Conservation (phyloP, 805 yeast species). For the Candida qinlingensis region DNA sequence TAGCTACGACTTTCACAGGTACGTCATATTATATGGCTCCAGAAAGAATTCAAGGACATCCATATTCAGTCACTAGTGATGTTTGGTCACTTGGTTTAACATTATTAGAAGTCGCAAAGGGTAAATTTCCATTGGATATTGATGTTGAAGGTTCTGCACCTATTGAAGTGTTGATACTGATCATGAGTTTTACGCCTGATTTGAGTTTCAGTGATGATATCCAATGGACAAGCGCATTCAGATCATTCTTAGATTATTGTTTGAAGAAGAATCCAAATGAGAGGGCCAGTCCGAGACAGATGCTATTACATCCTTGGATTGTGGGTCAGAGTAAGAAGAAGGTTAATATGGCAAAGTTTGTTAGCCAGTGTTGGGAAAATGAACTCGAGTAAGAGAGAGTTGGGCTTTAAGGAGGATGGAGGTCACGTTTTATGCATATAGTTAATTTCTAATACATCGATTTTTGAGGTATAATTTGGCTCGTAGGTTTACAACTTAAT, state of each 20-base stretch:
- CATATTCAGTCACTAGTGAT: constrained; percentile 91
- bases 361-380: constrained; percentile 39
- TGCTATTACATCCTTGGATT: constrained; percentile 93
- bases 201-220: constrained; percentile 75
- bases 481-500: too few species aligned
- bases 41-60: constrained; percentile 91
- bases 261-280: constrained; percentile 72
- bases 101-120: constrained; percentile 85
- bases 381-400: not conserved
- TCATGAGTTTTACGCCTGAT: constrained; percentile 77
- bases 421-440: not conserved
- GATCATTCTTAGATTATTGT: constrained; percentile 76
- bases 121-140: constrained; percentile 70
- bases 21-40: constrained; percentile 99
- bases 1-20: constrained; percentile 96
- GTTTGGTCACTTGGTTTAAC: constrained; percentile 96
- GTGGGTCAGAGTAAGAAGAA: constrained; percentile 63
- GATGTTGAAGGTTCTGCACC: constrained; percentile 53
- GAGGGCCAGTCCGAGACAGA: constrained; percentile 89
- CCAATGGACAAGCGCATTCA: constrained; percentile 76
- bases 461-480: too few species aligned
- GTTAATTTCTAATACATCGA: too few species aligned
- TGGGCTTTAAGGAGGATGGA: not conserved
- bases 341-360: constrained; percentile 85
- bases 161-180: constrained; percentile 76